Conservation (phyloP, 1,284 basidiomycete species). For the Rhodotorula glutinis region DNA sequence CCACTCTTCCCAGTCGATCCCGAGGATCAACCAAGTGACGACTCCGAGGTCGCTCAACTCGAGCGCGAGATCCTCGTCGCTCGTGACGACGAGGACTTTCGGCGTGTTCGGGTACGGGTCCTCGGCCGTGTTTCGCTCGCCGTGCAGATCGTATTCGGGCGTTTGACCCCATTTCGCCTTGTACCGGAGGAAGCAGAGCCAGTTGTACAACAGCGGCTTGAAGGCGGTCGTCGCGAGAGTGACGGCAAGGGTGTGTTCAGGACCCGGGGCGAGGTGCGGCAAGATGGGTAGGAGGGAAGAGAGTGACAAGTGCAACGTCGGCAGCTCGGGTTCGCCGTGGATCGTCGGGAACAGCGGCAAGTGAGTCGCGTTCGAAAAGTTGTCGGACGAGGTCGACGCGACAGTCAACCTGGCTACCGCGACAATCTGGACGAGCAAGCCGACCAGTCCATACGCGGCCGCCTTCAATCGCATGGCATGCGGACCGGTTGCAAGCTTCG, state of each 20-base stretch:
- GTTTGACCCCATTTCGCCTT: constrained; percentile 31
- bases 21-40: constrained; percentile 29
- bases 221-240: constrained; percentile 40
- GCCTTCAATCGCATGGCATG: background rate
- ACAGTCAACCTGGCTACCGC: background rate
- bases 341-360: constrained; percentile 19
- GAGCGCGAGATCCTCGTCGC: constrained; percentile 31
- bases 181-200: constrained; percentile 40
- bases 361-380: constrained; percentile 9
- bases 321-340: constrained; percentile 2
- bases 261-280: constrained; percentile 25
- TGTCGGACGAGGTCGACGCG: background rate
- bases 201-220: constrained; percentile 41
- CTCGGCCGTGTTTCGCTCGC: constrained; percentile 9
- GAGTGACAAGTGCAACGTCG: constrained; percentile 36
- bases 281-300: constrained; percentile 37
- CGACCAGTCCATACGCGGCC: background rate
- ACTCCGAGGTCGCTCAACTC: constrained; percentile 30
- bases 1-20: constrained; percentile 23
- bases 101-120: constrained; percentile 9
- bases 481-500: background rate
- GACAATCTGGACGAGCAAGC: background rate
- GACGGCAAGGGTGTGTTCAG: constrained; percentile 37
- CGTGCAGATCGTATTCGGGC: constrained; percentile 15
- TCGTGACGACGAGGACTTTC: constrained; percentile 38